Percentiles rank a stretch among this genome's conserved stretches.
These are phyloP conservation scores for Eucalyptus sp. DNA, from an alignment of 345 rosid genomes.

Conservation along the genomic window DNA sequence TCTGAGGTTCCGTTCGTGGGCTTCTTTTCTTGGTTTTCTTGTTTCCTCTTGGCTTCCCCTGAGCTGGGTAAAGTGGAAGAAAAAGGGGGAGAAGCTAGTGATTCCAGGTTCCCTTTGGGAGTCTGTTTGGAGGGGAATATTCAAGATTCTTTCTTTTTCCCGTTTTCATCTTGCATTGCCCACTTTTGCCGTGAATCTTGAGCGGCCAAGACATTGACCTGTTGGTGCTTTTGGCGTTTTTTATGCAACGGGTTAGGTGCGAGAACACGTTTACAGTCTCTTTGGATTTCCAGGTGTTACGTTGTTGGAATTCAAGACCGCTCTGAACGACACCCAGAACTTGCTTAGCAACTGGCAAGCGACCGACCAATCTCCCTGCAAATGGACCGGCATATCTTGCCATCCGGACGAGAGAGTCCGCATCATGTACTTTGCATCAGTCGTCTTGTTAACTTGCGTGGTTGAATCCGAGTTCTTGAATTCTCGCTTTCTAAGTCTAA, in stretches of 20 bases:
- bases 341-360: conserved; percentile 60
- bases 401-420: conserved; percentile 52
- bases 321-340: conserved; percentile 69
- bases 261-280: background rate
- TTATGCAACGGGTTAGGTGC: background rate
- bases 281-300: conserved; percentile 35
- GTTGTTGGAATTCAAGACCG: conserved; percentile 59
- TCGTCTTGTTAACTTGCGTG: background rate
- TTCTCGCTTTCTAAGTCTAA: background rate
- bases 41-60: background rate
- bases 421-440: conserved; percentile 31
- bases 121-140: background rate
- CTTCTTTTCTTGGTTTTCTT: background rate
- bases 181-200: background rate
- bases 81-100: background rate
- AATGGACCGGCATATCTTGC: conserved; percentile 93
- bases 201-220: background rate
- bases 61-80: background rate
- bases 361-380: conserved; percentile 70
- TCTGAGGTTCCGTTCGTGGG: background rate
- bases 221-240: background rate
- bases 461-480: background rate
- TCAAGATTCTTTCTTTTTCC: background rate
- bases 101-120: background rate
- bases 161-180: background rate